These are phyloP conservation scores for Hypoxylon sp. DNA, from an alignment of 2,329 filamentous ascomycete species.

Conservation along the genomic window DNA sequence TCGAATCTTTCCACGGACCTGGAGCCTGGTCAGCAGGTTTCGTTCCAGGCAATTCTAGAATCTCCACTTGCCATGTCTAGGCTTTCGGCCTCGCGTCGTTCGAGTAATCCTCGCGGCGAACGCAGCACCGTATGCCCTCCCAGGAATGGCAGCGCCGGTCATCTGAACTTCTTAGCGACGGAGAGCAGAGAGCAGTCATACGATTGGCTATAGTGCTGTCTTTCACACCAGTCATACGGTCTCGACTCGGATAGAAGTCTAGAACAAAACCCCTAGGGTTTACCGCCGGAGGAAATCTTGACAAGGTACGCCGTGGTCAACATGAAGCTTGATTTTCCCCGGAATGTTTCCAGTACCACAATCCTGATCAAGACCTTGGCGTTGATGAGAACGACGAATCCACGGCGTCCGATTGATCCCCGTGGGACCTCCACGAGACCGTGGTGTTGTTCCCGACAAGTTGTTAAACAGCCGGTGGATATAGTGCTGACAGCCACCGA, in stretches of 20 bases:
- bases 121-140: constrained; percentile 63
- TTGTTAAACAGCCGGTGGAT: too few species aligned
- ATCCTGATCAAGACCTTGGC: constrained; percentile 44
- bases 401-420: constrained; percentile 36
- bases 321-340: constrained; percentile 39
- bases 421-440: too few species aligned
- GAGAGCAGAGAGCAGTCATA: constrained; percentile 45
- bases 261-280: constrained; percentile 37
- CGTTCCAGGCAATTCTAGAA: constrained; percentile 41
- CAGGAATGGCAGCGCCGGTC: constrained; percentile 62
- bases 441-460: too few species aligned
- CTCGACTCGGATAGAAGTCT: constrained; percentile 40
- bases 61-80: constrained; percentile 41
- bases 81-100: constrained; percentile 45
- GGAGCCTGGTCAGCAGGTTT: constrained; percentile 38
- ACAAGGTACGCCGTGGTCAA: constrained; percentile 43
- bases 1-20: constrained; percentile 47
- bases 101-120: constrained; percentile 61
- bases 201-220: constrained; percentile 51
- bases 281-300: constrained; percentile 34
- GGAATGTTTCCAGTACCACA: constrained; percentile 41
- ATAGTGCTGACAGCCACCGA: too few species aligned
- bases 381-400: constrained; percentile 45
- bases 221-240: constrained; percentile 37
- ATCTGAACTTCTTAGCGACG: constrained; percentile 55